A percentile compares a stretch with the other conserved stretches of the same genome.
Conservation (phyloP, 1,284 basidiomycete genomes). For the Apiotrichum mycotoxinovorans region DNA sequence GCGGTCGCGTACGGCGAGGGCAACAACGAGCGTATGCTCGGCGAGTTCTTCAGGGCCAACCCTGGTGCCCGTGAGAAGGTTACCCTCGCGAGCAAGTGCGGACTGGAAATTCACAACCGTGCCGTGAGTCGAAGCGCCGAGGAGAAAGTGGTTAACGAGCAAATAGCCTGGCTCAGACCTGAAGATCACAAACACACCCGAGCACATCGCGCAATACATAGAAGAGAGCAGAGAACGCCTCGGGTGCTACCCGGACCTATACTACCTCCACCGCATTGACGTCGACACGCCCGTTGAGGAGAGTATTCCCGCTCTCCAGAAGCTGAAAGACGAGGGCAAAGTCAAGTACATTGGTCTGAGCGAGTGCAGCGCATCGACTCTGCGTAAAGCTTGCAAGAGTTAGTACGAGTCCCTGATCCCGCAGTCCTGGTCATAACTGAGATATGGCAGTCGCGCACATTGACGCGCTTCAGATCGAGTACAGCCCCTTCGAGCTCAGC, state of each 20-base stretch:
- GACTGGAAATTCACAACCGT: constrained; percentile 16
- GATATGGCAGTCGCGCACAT: constrained; percentile 45
- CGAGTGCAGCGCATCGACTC: constrained; percentile 58
- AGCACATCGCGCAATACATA: constrained; percentile 42
- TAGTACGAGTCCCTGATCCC: constrained; percentile 11
- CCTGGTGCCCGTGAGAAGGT: constrained; percentile 37
- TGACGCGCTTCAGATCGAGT: constrained; percentile 52
- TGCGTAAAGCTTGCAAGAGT: constrained; percentile 59
- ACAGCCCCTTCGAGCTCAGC: constrained; percentile 46
- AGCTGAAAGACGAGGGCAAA: constrained; percentile 46
- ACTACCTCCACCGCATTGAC: constrained; percentile 50
- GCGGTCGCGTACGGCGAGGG: constrained; percentile 39
- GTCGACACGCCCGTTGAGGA: constrained; percentile 37
- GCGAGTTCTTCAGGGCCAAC: constrained; percentile 41
- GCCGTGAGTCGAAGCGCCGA: constrained; percentile 25
- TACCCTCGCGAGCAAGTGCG: constrained; percentile 49
- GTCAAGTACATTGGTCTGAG: constrained; percentile 53
- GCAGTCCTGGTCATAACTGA: neutral
- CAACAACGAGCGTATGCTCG: constrained; percentile 47
- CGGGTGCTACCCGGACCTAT: constrained; percentile 47
- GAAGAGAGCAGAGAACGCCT: constrained; percentile 41
- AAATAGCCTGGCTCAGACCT: neutral
- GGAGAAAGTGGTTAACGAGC: too few species aligned
- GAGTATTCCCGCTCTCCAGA: constrained; percentile 39
- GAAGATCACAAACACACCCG: constrained; percentile 27